A percentile compares a stretch with the other conserved stretches of the same genome.
phyloP scores from a whole-genome alignment of 2,329 filamentous ascomycete species.

The Xylaria sp. region DNA sequence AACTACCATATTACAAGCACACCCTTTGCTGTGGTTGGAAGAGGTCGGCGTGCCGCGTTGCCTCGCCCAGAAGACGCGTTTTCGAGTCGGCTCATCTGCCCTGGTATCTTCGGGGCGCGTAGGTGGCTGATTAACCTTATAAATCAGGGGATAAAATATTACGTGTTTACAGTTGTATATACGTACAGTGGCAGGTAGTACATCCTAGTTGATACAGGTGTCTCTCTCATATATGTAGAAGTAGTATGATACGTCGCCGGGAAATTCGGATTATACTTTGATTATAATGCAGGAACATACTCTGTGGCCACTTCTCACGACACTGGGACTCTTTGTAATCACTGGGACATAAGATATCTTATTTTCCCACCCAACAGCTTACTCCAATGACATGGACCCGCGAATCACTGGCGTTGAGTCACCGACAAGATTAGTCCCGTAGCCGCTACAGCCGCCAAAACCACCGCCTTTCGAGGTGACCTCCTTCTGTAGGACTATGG shows the following conservation, averaged over 20 bases:
- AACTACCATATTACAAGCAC: neutral
- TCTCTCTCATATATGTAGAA: neutral
- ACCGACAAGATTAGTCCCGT: neutral
- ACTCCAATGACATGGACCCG: neutral
- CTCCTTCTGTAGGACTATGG: neutral
- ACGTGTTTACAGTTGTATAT: neutral
- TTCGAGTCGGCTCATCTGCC: neutral
- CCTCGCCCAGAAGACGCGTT: neutral
- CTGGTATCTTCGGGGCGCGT: neutral
- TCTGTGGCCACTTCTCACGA: neutral
- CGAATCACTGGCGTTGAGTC: neutral
- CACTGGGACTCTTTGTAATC: neutral
- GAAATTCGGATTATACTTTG: neutral
- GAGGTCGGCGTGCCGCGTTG: neutral
- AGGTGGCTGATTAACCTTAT: neutral
- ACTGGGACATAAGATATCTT: neutral
- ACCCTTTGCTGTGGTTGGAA: neutral
- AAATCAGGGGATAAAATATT: constrained; percentile 8
- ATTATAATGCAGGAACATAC: neutral
- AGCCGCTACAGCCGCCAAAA: neutral
- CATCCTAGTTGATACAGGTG: neutral
- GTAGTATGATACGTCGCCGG: neutral
- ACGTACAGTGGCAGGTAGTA: neutral
- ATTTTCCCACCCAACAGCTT: neutral
- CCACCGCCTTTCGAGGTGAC: neutral